phyloP scores from a whole-genome alignment of 2,329 filamentous ascomycete species.

The Thermothelomyces thermophilus region DNA sequence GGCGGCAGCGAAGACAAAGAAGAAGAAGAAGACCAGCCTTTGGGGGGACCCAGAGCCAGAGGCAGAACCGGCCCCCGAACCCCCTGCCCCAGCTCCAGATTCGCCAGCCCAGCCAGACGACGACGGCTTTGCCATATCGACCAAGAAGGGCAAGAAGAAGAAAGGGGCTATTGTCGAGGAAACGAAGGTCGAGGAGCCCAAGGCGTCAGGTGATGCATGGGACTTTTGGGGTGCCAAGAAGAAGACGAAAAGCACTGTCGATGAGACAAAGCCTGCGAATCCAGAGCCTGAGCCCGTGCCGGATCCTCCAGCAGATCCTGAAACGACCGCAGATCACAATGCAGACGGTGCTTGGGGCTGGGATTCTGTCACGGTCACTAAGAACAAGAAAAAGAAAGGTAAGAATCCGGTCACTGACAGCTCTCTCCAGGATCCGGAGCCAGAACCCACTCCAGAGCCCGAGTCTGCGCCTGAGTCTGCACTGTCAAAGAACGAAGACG shows the following conservation, averaged over 20 bases:
- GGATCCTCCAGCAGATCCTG: neutral
- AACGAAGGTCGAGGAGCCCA: conserved; percentile 18
- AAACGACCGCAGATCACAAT: neutral
- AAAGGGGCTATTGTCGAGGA: conserved; percentile 28
- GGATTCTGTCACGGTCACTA: conserved; percentile 1
- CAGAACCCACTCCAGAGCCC: neutral
- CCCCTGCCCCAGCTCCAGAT: conserved; percentile 22
- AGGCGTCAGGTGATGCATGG: conserved; percentile 18
- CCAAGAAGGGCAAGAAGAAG: conserved; percentile 41
- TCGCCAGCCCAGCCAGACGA: conserved; percentile 21
- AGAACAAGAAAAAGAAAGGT: conserved; percentile 27
- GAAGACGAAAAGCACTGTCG: conserved; percentile 21
- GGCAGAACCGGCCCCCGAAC: neutral
- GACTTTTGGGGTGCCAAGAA: conserved; percentile 28
- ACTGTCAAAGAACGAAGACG: conserved; percentile 25
- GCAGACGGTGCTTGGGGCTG: conserved; percentile 2
- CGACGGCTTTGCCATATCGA: conserved; percentile 25
- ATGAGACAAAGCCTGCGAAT: conserved; percentile 16
- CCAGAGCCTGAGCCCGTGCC: conserved; percentile 19
- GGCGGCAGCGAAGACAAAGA: conserved; percentile 33
- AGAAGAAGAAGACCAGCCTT: conserved; percentile 33
- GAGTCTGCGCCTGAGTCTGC: conserved; percentile 7
- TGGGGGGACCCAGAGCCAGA: conserved; percentile 21
- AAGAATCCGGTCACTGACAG: conserved; percentile 13
- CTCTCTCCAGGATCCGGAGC: conserved; percentile 11